Percentiles rank a stretch among this genome's conserved stretches.
phyloP scores from a whole-genome alignment of 139 green algal species.

The Haematococcus lacustris region DNA sequence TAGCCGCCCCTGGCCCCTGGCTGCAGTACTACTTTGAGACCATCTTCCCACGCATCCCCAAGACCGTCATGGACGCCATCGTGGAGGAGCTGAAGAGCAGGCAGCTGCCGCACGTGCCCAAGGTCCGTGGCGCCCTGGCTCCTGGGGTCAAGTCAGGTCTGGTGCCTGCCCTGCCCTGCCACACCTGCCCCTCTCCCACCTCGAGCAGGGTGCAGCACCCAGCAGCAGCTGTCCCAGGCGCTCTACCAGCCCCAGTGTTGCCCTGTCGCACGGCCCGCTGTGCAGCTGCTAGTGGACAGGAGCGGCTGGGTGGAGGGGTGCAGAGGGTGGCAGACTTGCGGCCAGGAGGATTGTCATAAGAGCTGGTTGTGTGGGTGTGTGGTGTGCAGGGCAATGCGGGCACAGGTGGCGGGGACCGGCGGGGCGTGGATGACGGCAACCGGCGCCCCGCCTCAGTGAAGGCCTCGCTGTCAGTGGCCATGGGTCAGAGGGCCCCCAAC shows the following conservation, averaged over 20 bases:
- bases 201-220: not conserved
- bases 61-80: conserved; percentile 74
- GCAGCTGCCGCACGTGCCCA: conserved; percentile 58
- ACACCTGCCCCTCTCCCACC: not conserved
- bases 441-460: conserved; percentile 82
- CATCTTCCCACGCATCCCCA: conserved; percentile 91
- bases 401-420: conserved; percentile 60
- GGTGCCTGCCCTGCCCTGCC: not conserved
- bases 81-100: conserved; percentile 46
- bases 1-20: no score
- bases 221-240: no score
- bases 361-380: not conserved
- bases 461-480: conserved; percentile 79
- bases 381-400: conserved; percentile 66
- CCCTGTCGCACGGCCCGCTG: no score
- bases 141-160: no score
- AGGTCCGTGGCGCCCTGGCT: no score
- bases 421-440: conserved; percentile 57
- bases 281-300: no score
- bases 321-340: not conserved
- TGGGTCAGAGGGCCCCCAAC: conserved; percentile 89
- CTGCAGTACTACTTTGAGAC: conserved; percentile 98
- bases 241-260: no score
- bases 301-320: no score
- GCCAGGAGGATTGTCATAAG: not conserved